These are phyloP conservation scores for Ramaria rubella DNA, from an alignment of 768 basidiomycete genomes.

Conservation along the genomic window DNA sequence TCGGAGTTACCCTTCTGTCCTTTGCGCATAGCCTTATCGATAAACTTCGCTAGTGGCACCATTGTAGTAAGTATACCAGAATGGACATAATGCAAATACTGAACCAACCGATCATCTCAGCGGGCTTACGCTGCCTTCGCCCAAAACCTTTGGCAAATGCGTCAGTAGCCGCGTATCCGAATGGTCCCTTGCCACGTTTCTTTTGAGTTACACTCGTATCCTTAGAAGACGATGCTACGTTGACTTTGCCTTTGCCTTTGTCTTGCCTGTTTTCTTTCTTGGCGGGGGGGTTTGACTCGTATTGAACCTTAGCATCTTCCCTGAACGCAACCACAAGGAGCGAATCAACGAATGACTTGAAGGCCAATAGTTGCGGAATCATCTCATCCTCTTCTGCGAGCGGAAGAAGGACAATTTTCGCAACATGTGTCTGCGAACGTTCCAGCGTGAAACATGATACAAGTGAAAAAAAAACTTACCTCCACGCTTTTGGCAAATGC, in stretches of 20 bases:
- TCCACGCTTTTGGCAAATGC: conserved; percentile 48
- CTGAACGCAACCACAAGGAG: conserved; percentile 48
- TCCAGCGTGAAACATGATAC: not conserved
- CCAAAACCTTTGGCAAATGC: conserved; percentile 71
- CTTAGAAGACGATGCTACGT: not conserved
- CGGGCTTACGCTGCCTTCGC: conserved; percentile 67
- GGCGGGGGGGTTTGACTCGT: not conserved
- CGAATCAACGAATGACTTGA: conserved; percentile 53
- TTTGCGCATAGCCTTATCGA: conserved; percentile 81
- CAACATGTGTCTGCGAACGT: conserved; percentile 43
- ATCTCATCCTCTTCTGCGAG: conserved; percentile 60
- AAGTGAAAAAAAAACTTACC: conserved; percentile 42
- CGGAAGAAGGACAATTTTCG: conserved; percentile 45
- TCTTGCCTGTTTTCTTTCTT: not conserved
- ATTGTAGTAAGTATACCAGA: not conserved
- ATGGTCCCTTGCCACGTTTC: conserved; percentile 22
- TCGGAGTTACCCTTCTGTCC: conserved; percentile 72
- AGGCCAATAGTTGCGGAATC: conserved; percentile 64
- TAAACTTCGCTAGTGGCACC: conserved; percentile 58
- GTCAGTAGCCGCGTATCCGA: conserved; percentile 60
- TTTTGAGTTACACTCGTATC: not conserved
- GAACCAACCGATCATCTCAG: conserved; percentile 61
- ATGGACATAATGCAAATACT: conserved; percentile 11
- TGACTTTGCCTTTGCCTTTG: not conserved
- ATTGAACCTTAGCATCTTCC: conserved; percentile 26